A percentile compares a stretch with the other conserved stretches of the same genome.
These are phyloP conservation scores for Kuraishia ogatae DNA, from an alignment of 805 yeast species.

Conservation along the genomic window DNA sequence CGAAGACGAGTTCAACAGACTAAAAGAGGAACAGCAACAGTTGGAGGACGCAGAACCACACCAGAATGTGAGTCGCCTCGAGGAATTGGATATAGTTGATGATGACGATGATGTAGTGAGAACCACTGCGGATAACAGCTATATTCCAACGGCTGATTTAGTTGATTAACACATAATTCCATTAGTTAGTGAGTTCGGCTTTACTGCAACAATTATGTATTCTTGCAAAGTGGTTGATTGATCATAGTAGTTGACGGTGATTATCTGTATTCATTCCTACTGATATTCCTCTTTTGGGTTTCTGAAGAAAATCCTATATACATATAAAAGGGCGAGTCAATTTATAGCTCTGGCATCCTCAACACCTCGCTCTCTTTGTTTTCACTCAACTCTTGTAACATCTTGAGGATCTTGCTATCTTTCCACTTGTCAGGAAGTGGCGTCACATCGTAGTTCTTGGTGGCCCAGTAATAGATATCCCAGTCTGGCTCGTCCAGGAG, in stretches of 20 bases:
- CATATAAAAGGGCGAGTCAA: background rate
- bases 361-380: constrained; percentile 65
- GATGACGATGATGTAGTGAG: constrained; percentile 1
- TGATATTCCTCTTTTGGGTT: too few species aligned
- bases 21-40: constrained; percentile 18
- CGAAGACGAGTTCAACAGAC: constrained; percentile 54
- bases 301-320: background rate
- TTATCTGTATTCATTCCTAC: too few species aligned
- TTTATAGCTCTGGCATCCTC: constrained; percentile 71
- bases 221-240: background rate
- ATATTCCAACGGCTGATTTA: constrained; percentile 1
- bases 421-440: constrained; percentile 88
- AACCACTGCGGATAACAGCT: background rate
- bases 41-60: background rate
- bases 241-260: too few species aligned
- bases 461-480: constrained; percentile 99
- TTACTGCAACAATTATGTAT: background rate
- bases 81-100: background rate
- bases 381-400: constrained; percentile 65
- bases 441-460: constrained; percentile 69
- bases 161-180: background rate
- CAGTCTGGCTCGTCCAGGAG: constrained; percentile 93
- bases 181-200: background rate
- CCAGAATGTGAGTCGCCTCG: background rate
- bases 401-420: constrained; percentile 49